phyloP scores from a whole-genome alignment of 768 basidiomycete genomes.

The Amanita exitialis region DNA sequence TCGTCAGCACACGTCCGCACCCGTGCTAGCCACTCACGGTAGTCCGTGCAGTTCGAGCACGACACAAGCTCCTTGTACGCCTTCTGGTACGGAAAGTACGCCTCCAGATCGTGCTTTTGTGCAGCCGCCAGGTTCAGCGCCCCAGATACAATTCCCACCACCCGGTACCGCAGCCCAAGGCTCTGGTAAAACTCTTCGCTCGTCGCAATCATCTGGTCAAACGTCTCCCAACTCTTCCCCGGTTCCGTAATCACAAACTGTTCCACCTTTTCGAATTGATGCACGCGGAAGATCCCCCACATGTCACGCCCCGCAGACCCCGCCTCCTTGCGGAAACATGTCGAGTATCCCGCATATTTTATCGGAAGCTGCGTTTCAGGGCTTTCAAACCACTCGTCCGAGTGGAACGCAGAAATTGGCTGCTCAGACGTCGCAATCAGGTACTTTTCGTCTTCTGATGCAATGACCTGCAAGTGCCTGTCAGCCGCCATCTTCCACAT shows the following conservation, averaged over 20 bases:
- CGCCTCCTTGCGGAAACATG: conserved; percentile 99
- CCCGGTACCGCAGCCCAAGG: conserved; percentile 83
- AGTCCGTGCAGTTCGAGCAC: conserved; percentile 98
- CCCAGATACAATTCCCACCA: conserved; percentile 92
- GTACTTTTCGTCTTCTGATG: conserved; percentile 91
- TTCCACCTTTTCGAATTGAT: conserved; percentile 99
- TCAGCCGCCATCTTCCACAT: background rate
- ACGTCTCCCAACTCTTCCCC: conserved; percentile 89
- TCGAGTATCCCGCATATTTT: conserved; percentile 81
- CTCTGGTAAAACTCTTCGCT: conserved; percentile 96
- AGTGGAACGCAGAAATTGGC: conserved; percentile 92
- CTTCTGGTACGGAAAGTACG: conserved; percentile 98
- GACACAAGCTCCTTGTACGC: conserved; percentile 96
- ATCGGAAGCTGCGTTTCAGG: conserved; percentile 90
- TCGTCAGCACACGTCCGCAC: background rate
- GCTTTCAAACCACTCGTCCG: conserved; percentile 96
- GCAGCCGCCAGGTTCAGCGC: conserved; percentile 95
- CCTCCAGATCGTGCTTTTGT: conserved; percentile 96
- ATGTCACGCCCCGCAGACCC: conserved; percentile 96
- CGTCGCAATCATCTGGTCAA: conserved; percentile 82
- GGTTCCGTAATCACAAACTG: conserved; percentile 95
- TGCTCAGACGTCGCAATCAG: conserved; percentile 99
- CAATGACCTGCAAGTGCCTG: conserved; percentile 52
- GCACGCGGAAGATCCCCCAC: conserved; percentile 99
- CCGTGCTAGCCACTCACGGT: conserved; percentile 55